Evolutionary conservation across 2,329 filamentous ascomycete species (phyloP), one percentile per base, ranked within the genome.

Genomic region (Phyllosticta citribraziliensis): DNA sequence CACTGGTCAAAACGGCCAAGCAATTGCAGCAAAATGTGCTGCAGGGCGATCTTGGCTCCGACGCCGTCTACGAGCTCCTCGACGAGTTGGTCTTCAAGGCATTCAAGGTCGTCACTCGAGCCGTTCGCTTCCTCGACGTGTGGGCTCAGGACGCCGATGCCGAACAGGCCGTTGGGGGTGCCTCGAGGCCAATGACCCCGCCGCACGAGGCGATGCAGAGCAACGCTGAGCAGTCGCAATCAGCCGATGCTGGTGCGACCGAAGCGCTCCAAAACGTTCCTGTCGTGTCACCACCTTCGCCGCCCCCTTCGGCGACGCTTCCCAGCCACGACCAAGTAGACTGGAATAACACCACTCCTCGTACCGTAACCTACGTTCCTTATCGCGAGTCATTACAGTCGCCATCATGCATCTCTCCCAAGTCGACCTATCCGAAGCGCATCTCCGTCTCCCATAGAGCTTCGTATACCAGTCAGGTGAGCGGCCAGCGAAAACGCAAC

Each of bases 1-100:
- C 88, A 2, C 79, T 99, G 52, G 92, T 97, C 5, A 96, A 95
- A 74, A 88, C 88, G 1, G 89, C 90, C 19, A 97, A 96, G 75
- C 83, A 84, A 56, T 78, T 99, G 65, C 91, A 93, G 73, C 90
- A 92, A 68, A 80, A 84, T 64, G 85, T 89, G 62, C 22, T 47
- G 22, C 71, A 74, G 62, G 57, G 65, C n/a, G 67, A 68, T 25
- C 64, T 67, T 12, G 62, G 67, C 33, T 65, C 68, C 14, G 77
- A 80, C 0, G 71, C 76, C 0, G 79, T 88, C 12, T 90, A 90
- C 68, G 84, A 88, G 67, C 84, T 93, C 62, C 84, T 97, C 62
- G 93, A 97, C 69, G 89, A 96, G 72, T 91, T 97, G 84, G 88
- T 97, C 24, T 78, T 96, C 58, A 94, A 92, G 73, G 92, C 92